These are phyloP conservation scores for Coemansia sp. DNA, from an alignment of 192 early-diverging fungal species.

Conservation along the genomic window DNA sequence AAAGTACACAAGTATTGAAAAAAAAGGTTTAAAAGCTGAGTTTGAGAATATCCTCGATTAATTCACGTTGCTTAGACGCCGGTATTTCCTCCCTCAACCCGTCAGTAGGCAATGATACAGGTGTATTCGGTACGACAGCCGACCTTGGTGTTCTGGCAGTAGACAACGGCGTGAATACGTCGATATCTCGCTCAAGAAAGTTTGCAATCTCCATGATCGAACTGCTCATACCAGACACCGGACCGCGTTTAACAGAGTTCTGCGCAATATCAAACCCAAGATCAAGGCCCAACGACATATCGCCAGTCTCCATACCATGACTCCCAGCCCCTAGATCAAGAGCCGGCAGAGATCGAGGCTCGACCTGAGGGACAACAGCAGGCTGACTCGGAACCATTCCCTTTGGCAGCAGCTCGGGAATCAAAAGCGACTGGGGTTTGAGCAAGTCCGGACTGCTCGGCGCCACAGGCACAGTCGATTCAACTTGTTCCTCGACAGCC, in stretches of 20 bases:
- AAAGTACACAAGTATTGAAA: not conserved
- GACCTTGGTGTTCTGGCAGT: not conserved
- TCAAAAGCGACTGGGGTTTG: slow-evolving; percentile 46
- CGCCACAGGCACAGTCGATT: not conserved
- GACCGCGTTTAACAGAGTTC: not conserved
- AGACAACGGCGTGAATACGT: slow-evolving; percentile 38
- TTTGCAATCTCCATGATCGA: slow-evolving; percentile 41
- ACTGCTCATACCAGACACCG: not conserved
- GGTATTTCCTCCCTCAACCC: not conserved
- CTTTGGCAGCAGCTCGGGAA: slow-evolving; percentile 46
- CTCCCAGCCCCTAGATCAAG: not conserved
- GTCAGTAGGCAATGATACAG: not conserved
- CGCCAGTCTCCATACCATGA: not conserved
- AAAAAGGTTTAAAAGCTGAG: slow-evolving; percentile 14
- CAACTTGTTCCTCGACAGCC: not conserved
- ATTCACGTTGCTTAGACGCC: slow-evolving; percentile 17
- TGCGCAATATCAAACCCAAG: slow-evolving; percentile 40
- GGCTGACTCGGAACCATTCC: slow-evolving; percentile 19
- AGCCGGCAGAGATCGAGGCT: not conserved
- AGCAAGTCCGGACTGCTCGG: slow-evolving; percentile 20
- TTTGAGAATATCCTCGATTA: slow-evolving; percentile 38
- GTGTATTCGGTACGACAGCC: not conserved
- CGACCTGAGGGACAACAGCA: not conserved
- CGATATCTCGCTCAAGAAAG: slow-evolving; percentile 46
- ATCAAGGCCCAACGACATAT: slow-evolving; percentile 28